phyloP scores from a whole-genome alignment of 148 eudicot genomes.

The Silene latifolia region DNA sequence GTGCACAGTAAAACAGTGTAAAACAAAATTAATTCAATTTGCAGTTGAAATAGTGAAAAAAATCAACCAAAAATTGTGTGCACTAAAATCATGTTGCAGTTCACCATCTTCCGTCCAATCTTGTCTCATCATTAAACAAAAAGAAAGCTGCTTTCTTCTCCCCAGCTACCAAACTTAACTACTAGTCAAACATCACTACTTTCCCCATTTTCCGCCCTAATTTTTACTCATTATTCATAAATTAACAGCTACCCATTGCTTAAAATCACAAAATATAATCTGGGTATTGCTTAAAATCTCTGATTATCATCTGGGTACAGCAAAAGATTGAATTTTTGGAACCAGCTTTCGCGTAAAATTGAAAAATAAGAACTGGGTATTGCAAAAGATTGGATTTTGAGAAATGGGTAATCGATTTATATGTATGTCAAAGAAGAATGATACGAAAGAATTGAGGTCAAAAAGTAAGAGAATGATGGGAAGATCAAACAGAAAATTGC shows the following conservation, averaged over 20 bases:
- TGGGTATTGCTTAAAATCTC: background rate
- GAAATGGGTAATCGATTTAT: slow-evolving; percentile 70
- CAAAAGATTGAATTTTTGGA: slow-evolving; percentile 2
- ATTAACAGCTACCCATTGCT: background rate
- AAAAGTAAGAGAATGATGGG: slow-evolving; percentile 47
- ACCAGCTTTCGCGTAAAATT: background rate
- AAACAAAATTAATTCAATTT: background rate
- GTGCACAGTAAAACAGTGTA: background rate
- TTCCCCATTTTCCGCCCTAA: background rate
- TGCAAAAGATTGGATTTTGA: slow-evolving; percentile 19
- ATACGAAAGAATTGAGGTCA: slow-evolving; percentile 42
- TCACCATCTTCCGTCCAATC: background rate
- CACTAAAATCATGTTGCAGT: background rate
- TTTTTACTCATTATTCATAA: background rate
- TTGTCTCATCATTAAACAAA: slow-evolving; percentile 8
- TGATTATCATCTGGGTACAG: background rate
- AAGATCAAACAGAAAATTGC: slow-evolving; percentile 51
- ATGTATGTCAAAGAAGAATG: slow-evolving; percentile 73
- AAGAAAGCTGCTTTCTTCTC: background rate
- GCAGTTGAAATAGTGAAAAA: background rate
- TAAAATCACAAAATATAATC: too few relatives aligned
- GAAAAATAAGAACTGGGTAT: slow-evolving; percentile 4
- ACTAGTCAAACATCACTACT: slow-evolving; percentile 12
- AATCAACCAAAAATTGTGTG: background rate
- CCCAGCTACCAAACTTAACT: slow-evolving; percentile 14